phyloP scores from a whole-genome alignment of 192 early-diverging fungal genomes.

The Piromyces finnis region DNA sequence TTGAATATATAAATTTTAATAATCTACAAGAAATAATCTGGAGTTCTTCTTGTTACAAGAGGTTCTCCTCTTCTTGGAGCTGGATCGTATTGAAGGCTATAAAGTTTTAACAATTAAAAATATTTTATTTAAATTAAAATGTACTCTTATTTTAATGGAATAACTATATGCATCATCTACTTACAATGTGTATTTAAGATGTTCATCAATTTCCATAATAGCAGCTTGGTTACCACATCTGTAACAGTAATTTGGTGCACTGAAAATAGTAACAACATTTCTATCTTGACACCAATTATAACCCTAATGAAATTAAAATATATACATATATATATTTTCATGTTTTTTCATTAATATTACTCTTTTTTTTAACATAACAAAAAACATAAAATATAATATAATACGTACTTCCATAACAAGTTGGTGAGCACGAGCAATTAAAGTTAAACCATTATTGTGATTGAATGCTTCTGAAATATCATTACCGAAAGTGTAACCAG shows the following conservation, averaged over 20 bases:
- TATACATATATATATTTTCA: no score
- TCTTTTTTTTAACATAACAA: not conserved
- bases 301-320: slow-evolving; percentile 32
- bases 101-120: not conserved
- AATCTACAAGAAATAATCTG: slow-evolving; percentile 90
- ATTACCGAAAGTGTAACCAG: slow-evolving; percentile 77
- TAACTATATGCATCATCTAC: no score
- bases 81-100: slow-evolving; percentile 85
- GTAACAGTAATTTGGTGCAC: slow-evolving; percentile 99
- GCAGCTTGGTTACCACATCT: slow-evolving; percentile 98
- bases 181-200: slow-evolving; percentile 97
- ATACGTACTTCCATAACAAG: slow-evolving; percentile 61
- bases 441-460: slow-evolving; percentile 90
- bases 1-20: no score
- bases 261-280: slow-evolving; percentile 98
- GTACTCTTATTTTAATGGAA: no score
- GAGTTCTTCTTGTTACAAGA: slow-evolving; percentile 91
- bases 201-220: slow-evolving; percentile 99
- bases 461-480: slow-evolving; percentile 73
- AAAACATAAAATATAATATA: not conserved
- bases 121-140: no score
- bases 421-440: slow-evolving; percentile 91
- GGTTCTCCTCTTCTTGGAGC: slow-evolving; percentile 95
- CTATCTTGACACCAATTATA: slow-evolving; percentile 98
- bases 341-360: not conserved